Percentiles rank a stretch among this genome's conserved stretches.
Evolutionary conservation across 148 eudicot genomes (phyloP).

Genomic region (Bassia scoparia): DNA sequence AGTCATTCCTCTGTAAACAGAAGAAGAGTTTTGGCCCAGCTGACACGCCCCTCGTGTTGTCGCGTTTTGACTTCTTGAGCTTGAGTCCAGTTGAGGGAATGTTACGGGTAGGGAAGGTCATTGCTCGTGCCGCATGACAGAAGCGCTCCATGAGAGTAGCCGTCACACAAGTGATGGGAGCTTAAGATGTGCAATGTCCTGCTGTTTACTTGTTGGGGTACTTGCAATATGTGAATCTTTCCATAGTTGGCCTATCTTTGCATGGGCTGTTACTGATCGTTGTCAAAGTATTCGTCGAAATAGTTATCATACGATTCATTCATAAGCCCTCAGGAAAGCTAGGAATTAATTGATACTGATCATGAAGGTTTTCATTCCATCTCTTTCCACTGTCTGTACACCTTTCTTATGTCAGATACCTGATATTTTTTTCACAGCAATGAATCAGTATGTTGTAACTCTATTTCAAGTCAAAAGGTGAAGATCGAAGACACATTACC

Average conservation of each 20-base stretch:
- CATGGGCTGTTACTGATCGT: slow-evolving; percentile 37
- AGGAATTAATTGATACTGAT: slow-evolving; percentile 50
- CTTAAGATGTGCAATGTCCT: slow-evolving; percentile 52
- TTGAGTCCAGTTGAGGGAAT: slow-evolving; percentile 37
- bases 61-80: neutral
- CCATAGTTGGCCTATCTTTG: slow-evolving; percentile 76
- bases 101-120: slow-evolving; percentile 59
- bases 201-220: slow-evolving; percentile 63
- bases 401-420: slow-evolving; percentile 52
- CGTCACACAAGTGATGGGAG: slow-evolving; percentile 89
- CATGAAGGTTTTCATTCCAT: slow-evolving; percentile 53
- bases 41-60: neutral
- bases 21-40: slow-evolving; percentile 16
- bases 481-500: slow-evolving; percentile 27
- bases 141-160: slow-evolving; percentile 79
- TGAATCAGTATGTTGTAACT: too few relatives aligned
- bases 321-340: slow-evolving; percentile 36
- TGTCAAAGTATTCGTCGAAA: slow-evolving; percentile 51
- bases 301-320: slow-evolving; percentile 39
- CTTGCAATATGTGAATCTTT: slow-evolving; percentile 55
- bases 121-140: slow-evolving; percentile 68
- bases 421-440: slow-evolving; percentile 1
- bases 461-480: too few relatives aligned
- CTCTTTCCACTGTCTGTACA: slow-evolving; percentile 48
- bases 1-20: slow-evolving; percentile 25